phyloP scores from a whole-genome alignment of 768 basidiomycete genomes.

The Cubamyces lactineus region DNA sequence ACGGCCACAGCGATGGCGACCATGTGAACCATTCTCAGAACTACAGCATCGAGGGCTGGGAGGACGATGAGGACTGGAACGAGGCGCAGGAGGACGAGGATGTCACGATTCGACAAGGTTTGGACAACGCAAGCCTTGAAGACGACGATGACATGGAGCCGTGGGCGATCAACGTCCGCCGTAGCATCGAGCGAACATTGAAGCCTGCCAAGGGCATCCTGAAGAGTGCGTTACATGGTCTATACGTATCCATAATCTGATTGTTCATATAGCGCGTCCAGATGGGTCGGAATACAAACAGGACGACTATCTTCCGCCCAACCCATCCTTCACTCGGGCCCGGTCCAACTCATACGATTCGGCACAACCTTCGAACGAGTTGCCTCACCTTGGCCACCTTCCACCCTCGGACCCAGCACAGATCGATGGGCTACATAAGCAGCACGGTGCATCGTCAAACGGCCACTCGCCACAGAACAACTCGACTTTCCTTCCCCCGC shows the following conservation, averaged over 20 bases:
- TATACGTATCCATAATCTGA: constrained; percentile 19
- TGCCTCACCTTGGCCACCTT: constrained; percentile 80
- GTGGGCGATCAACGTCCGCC: constrained; percentile 76
- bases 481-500: constrained; percentile 52
- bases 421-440: constrained; percentile 83
- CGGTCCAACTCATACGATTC: constrained; percentile 86
- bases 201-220: constrained; percentile 83
- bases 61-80: constrained; percentile 81
- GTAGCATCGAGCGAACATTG: constrained; percentile 68
- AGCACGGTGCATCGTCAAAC: constrained; percentile 51
- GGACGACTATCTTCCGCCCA: constrained; percentile 47
- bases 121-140: constrained; percentile 53
- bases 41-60: constrained; percentile 59
- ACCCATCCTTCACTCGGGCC: constrained; percentile 49
- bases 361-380: constrained; percentile 49
- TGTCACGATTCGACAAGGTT: constrained; percentile 66
- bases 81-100: constrained; percentile 71
- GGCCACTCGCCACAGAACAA: constrained; percentile 23
- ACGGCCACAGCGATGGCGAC: constrained; percentile 58
- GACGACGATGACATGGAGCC: constrained; percentile 67
- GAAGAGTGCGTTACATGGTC: constrained; percentile 63
- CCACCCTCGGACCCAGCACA: constrained; percentile 85
- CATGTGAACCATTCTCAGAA: constrained; percentile 42
- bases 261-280: constrained; percentile 34
- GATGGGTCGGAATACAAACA: constrained; percentile 75